Evolutionary conservation across 2,329 filamentous ascomycete genomes (phyloP).

Genomic region (Penicillium sp.): DNA sequence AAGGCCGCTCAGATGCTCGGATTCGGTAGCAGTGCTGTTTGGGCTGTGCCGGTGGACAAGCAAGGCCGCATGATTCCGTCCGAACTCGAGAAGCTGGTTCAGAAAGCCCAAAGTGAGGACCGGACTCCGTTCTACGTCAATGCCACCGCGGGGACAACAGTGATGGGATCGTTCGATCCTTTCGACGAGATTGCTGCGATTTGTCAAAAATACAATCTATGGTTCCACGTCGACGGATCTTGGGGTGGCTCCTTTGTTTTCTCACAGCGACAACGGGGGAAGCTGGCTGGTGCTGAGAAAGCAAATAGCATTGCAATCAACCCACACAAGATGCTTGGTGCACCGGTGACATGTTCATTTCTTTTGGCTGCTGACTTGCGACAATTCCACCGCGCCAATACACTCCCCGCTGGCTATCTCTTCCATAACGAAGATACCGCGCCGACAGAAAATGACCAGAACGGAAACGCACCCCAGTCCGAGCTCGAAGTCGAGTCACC

Average conservation of each 20-base stretch:
- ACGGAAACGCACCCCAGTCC: slow-evolving; percentile 14
- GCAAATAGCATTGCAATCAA: slow-evolving; percentile 83
- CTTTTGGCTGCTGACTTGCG: slow-evolving; percentile 70
- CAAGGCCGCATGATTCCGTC: slow-evolving; percentile 64
- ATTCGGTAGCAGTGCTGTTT: slow-evolving; percentile 68
- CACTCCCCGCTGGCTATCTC: slow-evolving; percentile 76
- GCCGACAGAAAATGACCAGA: slow-evolving; percentile 32
- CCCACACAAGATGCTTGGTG: slow-evolving; percentile 95
- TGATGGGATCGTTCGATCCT: slow-evolving; percentile 82
- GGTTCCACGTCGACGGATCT: slow-evolving; percentile 87
- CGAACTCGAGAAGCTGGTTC: slow-evolving; percentile 59
- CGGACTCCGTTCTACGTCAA: slow-evolving; percentile 91
- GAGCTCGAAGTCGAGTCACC: slow-evolving; percentile 32
- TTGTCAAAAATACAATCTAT: slow-evolving; percentile 66
- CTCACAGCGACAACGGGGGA: slow-evolving; percentile 55
- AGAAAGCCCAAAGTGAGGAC: slow-evolving; percentile 57
- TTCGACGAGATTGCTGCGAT: slow-evolving; percentile 64
- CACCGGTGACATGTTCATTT: slow-evolving; percentile 85
- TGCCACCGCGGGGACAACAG: slow-evolving; percentile 89
- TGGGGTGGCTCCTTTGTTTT: slow-evolving; percentile 88
- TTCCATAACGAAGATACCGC: slow-evolving; percentile 58
- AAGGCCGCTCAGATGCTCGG: slow-evolving; percentile 91
- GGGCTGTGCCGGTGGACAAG: slow-evolving; percentile 66
- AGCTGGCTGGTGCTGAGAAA: slow-evolving; percentile 63
- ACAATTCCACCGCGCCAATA: slow-evolving; percentile 77